Base-by-base conservation (phyloP, 129 eudicot genomes). In the Glebionis coronaria region DNA sequence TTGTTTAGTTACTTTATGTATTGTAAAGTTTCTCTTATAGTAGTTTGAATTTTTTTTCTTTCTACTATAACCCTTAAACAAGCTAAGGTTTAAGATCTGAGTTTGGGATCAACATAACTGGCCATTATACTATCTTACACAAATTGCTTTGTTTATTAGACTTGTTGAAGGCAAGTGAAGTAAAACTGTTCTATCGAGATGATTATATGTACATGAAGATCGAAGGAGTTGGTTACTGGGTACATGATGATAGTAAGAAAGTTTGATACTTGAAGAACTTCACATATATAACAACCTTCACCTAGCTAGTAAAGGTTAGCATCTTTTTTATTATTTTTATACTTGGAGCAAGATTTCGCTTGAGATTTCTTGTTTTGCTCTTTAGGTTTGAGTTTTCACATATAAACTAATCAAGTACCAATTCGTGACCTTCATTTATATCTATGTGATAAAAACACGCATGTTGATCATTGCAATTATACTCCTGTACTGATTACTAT, bases 181-280 rank as follows among this genome's bases (percentile, higher is more conserved):
- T n/a, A n/a, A n/a, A n/a, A n/a, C n/a, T n/a, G n/a, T n/a, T n/a
- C n/a, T n/a, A n/a, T n/a, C n/a, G n/a, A n/a, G n/a, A n/a, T n/a
- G n/a, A n/a, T n/a, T n/a, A 23, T 23, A 23, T 88, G 88, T 74
- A 74, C 81, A 56, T 65, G 97, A 90, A 90, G 97, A 83, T 67
- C 70, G 78, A 82, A 78, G 82, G 78, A 77, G 85, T 82, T 75
- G 85, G 74, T 67, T 80, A 46, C 80, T 73, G 73, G n/a, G n/a
- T n/a, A n/a, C n/a, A n/a, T n/a, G n/a, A n/a, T n/a, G n/a, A n/a
- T n/a, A n/a, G n/a, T n/a, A n/a, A n/a, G n/a, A n/a, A n/a, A n/a
- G n/a, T n/a, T n/a, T n/a, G n/a, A n/a, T 78, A 78, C 68, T 59
- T 82, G 89, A 85, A 83, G 86, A 83, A 52, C 65, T 63, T 78